phyloP scores from a whole-genome alignment of 2,329 filamentous ascomycete species.

The Paecilomyces sp. region DNA sequence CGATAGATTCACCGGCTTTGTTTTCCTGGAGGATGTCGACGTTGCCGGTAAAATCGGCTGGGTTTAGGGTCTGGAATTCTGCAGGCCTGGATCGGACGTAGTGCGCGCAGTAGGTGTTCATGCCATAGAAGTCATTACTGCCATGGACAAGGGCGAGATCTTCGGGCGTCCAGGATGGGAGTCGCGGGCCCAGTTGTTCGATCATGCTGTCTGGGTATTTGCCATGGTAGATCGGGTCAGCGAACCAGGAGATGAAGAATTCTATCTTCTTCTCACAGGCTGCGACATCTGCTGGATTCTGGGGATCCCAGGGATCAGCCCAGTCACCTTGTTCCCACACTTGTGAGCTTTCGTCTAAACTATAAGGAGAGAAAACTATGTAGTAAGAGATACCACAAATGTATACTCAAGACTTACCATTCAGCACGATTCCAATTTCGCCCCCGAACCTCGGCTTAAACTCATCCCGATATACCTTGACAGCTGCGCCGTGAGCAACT shows the following conservation, averaged over 20 bases:
- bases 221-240: slow-evolving; percentile 78
- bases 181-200: slow-evolving; percentile 68
- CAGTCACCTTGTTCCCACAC: slow-evolving; percentile 54
- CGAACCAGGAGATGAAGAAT: slow-evolving; percentile 83
- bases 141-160: slow-evolving; percentile 69
- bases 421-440: slow-evolving; percentile 80
- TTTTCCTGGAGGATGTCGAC: slow-evolving; percentile 64
- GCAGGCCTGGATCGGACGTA: slow-evolving; percentile 61
- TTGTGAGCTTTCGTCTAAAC: not conserved
- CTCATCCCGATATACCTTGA: slow-evolving; percentile 75
- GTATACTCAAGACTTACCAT: slow-evolving; percentile 46
- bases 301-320: slow-evolving; percentile 73
- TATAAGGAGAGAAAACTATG: not conserved
- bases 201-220: slow-evolving; percentile 79
- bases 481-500: slow-evolving; percentile 70
- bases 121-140: slow-evolving; percentile 91
- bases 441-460: slow-evolving; percentile 67
- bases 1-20: slow-evolving; percentile 67
- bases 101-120: slow-evolving; percentile 91
- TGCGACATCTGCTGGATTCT: slow-evolving; percentile 66
- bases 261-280: slow-evolving; percentile 76
- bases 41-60: slow-evolving; percentile 67
- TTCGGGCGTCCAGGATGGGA: slow-evolving; percentile 67
- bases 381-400: no score
- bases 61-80: slow-evolving; percentile 49